These are phyloP conservation scores for Arachis hypogaea DNA, from an alignment of 306 rosid genomes.

Conservation along the genomic window DNA sequence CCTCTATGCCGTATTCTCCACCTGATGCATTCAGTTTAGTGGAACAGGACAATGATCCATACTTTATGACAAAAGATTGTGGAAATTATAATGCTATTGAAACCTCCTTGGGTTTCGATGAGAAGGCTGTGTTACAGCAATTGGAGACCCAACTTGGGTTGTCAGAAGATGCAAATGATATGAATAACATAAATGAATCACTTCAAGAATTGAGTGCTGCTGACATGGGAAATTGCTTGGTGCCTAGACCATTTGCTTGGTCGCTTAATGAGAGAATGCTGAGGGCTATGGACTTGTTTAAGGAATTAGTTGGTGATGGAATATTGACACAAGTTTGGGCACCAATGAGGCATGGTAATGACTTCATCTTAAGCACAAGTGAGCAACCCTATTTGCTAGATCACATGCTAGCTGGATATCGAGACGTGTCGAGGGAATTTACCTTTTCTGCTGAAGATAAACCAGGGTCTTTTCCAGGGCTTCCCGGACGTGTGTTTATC, in stretches of 20 bases:
- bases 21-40: slow-evolving; percentile 49
- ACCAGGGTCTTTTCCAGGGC: slow-evolving; percentile 59
- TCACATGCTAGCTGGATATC: slow-evolving; percentile 79
- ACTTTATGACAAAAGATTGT: slow-evolving; percentile 48
- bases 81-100: slow-evolving; percentile 48
- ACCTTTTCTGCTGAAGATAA: slow-evolving; percentile 69
- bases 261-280: slow-evolving; percentile 94
- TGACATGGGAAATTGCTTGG: slow-evolving; percentile 39
- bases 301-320: slow-evolving; percentile 80
- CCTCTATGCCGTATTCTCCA: slow-evolving; percentile 44
- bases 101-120: slow-evolving; percentile 47
- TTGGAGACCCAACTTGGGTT: slow-evolving; percentile 53
- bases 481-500: slow-evolving; percentile 89
- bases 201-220: slow-evolving; percentile 42
- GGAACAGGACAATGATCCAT: slow-evolving; percentile 48
- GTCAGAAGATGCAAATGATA: slow-evolving; percentile 45
- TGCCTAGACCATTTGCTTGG: slow-evolving; percentile 53
- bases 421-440: slow-evolving; percentile 85
- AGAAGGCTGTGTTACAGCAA: slow-evolving; percentile 53
- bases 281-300: slow-evolving; percentile 73
- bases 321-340: slow-evolving; percentile 98
- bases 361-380: slow-evolving; percentile 70
- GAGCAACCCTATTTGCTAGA: slow-evolving; percentile 97
- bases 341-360: slow-evolving; percentile 71
- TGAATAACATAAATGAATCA: slow-evolving; percentile 36